phyloP scores from a whole-genome alignment of 768 basidiomycete genomes.

The Leccinum ochraceum region DNA sequence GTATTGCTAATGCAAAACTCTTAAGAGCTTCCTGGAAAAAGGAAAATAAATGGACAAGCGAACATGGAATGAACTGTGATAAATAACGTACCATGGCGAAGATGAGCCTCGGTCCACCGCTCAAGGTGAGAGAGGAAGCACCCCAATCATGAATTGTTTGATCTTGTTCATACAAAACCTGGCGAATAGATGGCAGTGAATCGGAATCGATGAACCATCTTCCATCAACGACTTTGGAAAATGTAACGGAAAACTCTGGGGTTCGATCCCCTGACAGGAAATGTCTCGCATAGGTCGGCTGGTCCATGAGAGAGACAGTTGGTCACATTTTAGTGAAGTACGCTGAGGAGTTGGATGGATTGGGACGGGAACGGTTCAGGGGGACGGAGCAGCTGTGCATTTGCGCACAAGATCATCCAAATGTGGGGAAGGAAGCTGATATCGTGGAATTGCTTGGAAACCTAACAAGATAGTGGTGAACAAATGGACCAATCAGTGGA shows the following conservation, averaged over 20 bases:
- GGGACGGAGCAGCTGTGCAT: background rate
- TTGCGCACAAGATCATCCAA: too few species aligned
- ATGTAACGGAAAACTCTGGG: background rate
- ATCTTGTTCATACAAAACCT: background rate
- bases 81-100: background rate
- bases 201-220: background rate
- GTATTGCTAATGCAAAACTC: background rate
- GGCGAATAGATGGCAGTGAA: background rate
- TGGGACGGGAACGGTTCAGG: background rate
- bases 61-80: background rate
- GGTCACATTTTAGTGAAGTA: background rate
- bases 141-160: background rate
- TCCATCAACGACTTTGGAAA: background rate
- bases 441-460: too few species aligned
- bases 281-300: background rate
- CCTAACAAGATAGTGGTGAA: too few species aligned
- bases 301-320: background rate
- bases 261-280: background rate
- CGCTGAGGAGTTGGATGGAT: background rate
- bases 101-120: background rate
- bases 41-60: background rate
- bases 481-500: too few species aligned
- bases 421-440: too few species aligned
- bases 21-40: background rate
- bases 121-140: background rate